Percentiles rank a stretch among this genome's conserved stretches.
Evolutionary conservation across 768 basidiomycete species (phyloP).

Genomic region (Mycena rebaudengoi): DNA sequence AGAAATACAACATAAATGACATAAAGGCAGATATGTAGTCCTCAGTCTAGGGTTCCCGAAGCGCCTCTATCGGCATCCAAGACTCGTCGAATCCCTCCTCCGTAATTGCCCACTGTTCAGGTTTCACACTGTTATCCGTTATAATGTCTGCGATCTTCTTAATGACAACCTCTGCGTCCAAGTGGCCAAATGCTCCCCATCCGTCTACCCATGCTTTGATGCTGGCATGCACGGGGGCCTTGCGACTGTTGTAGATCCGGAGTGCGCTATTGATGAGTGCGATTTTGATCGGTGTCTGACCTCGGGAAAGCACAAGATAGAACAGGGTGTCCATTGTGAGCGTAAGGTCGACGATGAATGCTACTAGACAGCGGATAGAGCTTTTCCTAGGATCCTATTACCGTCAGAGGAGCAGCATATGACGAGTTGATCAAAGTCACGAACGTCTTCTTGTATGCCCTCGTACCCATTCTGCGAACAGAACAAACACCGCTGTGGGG

Average conservation of each 20-base stretch:
- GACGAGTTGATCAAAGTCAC: background rate
- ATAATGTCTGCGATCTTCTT: slow-evolving; percentile 3
- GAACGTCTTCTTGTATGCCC: background rate
- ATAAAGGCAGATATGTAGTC: too few relatives aligned
- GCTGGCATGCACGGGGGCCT: slow-evolving; percentile 1
- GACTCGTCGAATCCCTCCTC: background rate
- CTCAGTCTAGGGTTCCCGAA: background rate
- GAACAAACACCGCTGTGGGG: background rate
- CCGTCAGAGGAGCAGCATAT: background rate
- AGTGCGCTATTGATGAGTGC: background rate
- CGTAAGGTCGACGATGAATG: slow-evolving; percentile 4
- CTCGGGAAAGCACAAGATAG: slow-evolving; percentile 1
- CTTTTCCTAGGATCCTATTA: background rate
- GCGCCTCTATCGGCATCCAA: background rate
- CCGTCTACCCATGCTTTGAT: background rate
- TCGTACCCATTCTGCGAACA: slow-evolving; percentile 7
- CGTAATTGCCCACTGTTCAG: background rate
- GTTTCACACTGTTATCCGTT: background rate
- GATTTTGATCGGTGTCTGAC: background rate
- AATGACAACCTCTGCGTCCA: background rate
- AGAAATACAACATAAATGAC: too few relatives aligned
- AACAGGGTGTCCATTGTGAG: slow-evolving; percentile 6
- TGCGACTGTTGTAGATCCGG: background rate
- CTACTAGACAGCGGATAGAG: background rate
- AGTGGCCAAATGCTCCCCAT: background rate